Conservation (phyloP, 768 basidiomycete genomes). For the Suillus paluster region DNA sequence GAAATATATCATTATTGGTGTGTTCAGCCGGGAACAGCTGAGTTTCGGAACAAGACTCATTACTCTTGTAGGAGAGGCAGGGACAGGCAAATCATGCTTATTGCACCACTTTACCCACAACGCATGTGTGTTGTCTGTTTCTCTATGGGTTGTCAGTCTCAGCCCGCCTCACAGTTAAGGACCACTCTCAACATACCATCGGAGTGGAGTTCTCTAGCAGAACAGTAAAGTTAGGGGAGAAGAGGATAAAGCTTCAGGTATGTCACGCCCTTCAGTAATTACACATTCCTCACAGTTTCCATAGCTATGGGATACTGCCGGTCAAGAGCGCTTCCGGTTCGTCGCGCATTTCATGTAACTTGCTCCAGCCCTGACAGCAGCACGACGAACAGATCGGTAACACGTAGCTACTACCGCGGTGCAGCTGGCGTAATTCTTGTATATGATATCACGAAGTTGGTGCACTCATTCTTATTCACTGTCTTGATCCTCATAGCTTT, state of each 20-base stretch:
- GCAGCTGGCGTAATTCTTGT: constrained; percentile 92
- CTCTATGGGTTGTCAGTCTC: constrained; percentile 11
- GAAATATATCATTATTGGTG: constrained; percentile 98
- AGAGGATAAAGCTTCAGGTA: constrained; percentile 94
- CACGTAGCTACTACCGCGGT: constrained; percentile 94
- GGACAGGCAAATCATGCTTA: constrained; percentile 96
- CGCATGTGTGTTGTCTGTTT: constrained; percentile 67
- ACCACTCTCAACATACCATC: constrained; percentile 96
- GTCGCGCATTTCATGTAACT: constrained; percentile 18
- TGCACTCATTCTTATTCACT: constrained; percentile 14
- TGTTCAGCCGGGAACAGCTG: constrained; percentile 21
- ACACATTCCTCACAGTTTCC: constrained; percentile 20
- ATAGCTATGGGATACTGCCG: constrained; percentile 96
- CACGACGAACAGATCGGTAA: constrained; percentile 68
- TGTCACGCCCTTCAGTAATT: constrained; percentile 24
- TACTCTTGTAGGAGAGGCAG: constrained; percentile 78
- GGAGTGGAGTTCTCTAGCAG: constrained; percentile 98
- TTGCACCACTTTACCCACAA: constrained; percentile 97
- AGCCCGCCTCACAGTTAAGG: constrained; percentile 71
- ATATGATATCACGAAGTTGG: constrained; percentile 90
- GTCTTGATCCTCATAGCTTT: constrained; percentile 2
- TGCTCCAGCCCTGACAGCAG: constrained; percentile 18
- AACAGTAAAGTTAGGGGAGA: constrained; percentile 91
- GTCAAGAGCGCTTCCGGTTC: constrained; percentile 92
- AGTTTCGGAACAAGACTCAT: constrained; percentile 14